Conservation (phyloP, 2,329 filamentous ascomycete species). For the Phyllosticta capitalensis region DNA sequence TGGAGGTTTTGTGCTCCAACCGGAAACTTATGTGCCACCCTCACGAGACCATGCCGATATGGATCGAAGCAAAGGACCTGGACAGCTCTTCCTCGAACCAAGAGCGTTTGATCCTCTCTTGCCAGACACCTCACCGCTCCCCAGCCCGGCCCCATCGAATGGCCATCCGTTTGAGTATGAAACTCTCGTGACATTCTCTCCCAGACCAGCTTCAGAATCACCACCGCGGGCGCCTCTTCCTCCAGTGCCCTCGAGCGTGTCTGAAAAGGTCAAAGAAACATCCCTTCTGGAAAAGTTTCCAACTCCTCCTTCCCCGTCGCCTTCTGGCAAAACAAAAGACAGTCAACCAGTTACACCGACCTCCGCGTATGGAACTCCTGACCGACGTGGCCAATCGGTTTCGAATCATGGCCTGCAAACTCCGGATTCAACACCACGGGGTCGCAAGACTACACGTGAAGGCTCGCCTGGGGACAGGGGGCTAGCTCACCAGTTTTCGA, state of each 20-base stretch:
- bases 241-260: background rate
- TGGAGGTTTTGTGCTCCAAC: constrained; percentile 2
- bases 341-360: background rate
- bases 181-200: background rate
- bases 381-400: background rate
- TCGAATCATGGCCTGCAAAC: background rate
- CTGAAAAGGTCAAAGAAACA: background rate
- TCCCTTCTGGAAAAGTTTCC: background rate
- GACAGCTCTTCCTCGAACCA: background rate
- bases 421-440: background rate
- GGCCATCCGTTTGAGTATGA: constrained; percentile 7
- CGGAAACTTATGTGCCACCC: background rate
- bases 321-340: background rate
- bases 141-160: background rate
- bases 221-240: constrained; percentile 7
- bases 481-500: background rate
- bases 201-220: background rate
- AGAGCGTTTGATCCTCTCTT: background rate
- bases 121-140: background rate
- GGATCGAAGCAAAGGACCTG: background rate
- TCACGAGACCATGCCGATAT: background rate
- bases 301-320: background rate
- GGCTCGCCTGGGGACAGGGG: background rate
- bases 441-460: background rate
- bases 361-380: background rate